Conservation (phyloP, 164 flowering plant genomes). For the Platanus orientalis region DNA sequence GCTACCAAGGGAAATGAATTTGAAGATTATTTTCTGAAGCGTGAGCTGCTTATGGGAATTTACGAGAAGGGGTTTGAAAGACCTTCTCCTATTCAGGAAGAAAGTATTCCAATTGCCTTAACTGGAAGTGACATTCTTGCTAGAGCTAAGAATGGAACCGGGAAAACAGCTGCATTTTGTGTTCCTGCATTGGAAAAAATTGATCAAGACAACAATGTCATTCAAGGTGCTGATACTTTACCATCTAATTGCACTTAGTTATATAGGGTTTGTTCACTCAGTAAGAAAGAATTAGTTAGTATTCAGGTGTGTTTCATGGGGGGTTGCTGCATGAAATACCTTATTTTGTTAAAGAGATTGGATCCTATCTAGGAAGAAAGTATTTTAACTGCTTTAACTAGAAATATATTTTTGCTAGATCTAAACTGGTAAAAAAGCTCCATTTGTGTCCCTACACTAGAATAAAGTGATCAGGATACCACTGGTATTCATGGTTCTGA, state of each 20-base stretch:
- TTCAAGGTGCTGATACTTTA: conserved; percentile 67
- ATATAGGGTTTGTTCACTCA: background rate
- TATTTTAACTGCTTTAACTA: background rate
- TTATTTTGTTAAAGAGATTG: background rate
- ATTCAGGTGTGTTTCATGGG: background rate
- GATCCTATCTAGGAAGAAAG: background rate
- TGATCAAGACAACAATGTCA: conserved; percentile 89
- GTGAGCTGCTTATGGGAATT: conserved; percentile 96
- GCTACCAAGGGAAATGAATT: conserved; percentile 99
- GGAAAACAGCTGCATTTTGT: conserved; percentile 98
- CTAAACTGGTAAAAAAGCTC: background rate
- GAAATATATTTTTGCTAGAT: background rate
- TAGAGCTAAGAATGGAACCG: conserved; percentile 98
- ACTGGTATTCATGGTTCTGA: no score
- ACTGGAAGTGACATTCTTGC: conserved; percentile 99
- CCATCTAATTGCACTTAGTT: background rate
- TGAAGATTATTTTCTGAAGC: conserved; percentile 94
- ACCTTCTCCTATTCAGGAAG: conserved; percentile 99
- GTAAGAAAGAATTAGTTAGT: background rate
- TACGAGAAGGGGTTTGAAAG: conserved; percentile 99
- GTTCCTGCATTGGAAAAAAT: conserved; percentile 97
- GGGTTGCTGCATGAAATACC: background rate
- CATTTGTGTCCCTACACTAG: background rate
- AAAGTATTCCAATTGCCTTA: conserved; percentile 96
- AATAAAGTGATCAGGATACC: no score